phyloP scores from a whole-genome alignment of 179 eudicot species.

The Camellia oleifera region DNA sequence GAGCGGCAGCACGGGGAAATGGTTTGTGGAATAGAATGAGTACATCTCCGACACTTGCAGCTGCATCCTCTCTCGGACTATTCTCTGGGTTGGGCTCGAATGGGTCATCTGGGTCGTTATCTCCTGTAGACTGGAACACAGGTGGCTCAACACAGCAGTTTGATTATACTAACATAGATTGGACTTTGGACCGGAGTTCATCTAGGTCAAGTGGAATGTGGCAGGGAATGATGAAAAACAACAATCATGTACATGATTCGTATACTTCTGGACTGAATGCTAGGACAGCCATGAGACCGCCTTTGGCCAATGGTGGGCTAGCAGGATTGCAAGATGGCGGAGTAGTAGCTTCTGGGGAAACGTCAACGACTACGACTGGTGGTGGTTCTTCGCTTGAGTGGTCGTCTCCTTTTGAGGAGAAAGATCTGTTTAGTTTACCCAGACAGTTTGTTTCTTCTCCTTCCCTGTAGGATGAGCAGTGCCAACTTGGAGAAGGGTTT shows the following conservation, averaged over 20 bases:
- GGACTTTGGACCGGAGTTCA: constrained; percentile 55
- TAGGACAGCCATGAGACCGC: constrained; percentile 42
- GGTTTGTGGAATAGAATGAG: constrained; percentile 37
- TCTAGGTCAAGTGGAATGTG: constrained; percentile 36
- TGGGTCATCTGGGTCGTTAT: constrained; percentile 51
- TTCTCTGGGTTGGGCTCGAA: constrained; percentile 57
- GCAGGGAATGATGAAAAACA: constrained; percentile 43
- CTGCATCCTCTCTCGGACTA: constrained; percentile 71
- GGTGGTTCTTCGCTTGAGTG: constrained; percentile 61
- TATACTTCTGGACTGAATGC: constrained; percentile 37
- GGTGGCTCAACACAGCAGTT: constrained; percentile 50
- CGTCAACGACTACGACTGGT: constrained; percentile 20
- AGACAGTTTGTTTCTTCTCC: constrained; percentile 95
- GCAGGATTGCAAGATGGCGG: constrained; percentile 50
- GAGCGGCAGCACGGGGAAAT: constrained; percentile 23
- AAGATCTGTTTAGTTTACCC: constrained; percentile 77
- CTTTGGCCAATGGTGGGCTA: constrained; percentile 34
- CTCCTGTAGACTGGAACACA: constrained; percentile 65
- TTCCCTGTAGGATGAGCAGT: constrained; percentile 42
- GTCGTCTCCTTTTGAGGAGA: constrained; percentile 93
- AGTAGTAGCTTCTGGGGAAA: constrained; percentile 14
- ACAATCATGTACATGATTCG: constrained; percentile 28
- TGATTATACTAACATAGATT: constrained; percentile 65
- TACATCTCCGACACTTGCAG: constrained; percentile 50
- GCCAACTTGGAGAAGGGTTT: constrained; percentile 13